Evolutionary conservation across 1,284 basidiomycete genomes (phyloP).

Genomic region (Meripilus lineatus): DNA sequence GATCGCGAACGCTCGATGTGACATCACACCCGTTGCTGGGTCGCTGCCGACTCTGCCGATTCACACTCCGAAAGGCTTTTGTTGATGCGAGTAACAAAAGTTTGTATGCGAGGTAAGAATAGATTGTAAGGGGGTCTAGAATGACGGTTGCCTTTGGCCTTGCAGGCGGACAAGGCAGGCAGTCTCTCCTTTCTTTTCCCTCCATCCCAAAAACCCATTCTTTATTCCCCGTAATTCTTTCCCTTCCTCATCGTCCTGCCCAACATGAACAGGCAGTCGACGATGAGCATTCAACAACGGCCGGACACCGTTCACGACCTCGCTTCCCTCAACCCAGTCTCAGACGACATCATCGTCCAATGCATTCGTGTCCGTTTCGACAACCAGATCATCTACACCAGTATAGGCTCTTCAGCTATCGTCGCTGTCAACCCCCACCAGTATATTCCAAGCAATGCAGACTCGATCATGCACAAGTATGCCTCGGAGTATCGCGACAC

Average conservation of each 20-base stretch:
- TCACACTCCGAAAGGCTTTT: too few species aligned
- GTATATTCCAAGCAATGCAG: slow-evolving; percentile 75
- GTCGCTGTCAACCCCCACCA: slow-evolving; percentile 90
- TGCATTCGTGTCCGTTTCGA: slow-evolving; percentile 86
- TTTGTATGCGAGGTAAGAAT: background rate
- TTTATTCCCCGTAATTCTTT: background rate
- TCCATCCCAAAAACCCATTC: slow-evolving; percentile 10
- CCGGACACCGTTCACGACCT: slow-evolving; percentile 69
- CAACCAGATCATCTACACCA: slow-evolving; percentile 79
- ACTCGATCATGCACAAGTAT: slow-evolving; percentile 80
- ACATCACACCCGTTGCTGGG: too few species aligned
- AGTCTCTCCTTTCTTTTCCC: slow-evolving; percentile 3
- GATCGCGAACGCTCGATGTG: too few species aligned
- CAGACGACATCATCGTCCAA: slow-evolving; percentile 77
- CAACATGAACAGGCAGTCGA: slow-evolving; percentile 28
- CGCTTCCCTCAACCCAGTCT: slow-evolving; percentile 50
- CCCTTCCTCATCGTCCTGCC: slow-evolving; percentile 10
- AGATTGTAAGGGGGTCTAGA: background rate
- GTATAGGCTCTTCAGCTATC: slow-evolving; percentile 63
- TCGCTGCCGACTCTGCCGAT: too few species aligned
- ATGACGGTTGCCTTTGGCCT: slow-evolving; percentile 12
- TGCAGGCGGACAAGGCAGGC: slow-evolving; percentile 10
- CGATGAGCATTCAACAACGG: slow-evolving; percentile 45
- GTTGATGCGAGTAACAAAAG: too few species aligned
- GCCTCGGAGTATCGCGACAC: slow-evolving; percentile 63